Conservation (phyloP, 768 basidiomycete species). For the Naganishia kalamii region DNA sequence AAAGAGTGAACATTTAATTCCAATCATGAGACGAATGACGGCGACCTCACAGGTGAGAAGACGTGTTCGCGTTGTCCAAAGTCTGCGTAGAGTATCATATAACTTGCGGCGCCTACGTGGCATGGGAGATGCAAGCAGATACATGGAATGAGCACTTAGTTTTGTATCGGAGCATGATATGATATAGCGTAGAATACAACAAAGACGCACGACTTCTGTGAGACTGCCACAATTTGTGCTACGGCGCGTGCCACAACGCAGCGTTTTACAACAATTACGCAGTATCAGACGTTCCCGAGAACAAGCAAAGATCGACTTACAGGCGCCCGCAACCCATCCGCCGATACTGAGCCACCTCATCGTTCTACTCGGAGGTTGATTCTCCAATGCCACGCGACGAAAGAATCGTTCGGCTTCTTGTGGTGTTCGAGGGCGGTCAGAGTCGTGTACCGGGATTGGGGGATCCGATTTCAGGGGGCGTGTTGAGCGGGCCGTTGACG, state of each 20-base stretch:
- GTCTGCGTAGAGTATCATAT: slow-evolving; percentile 19
- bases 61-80: slow-evolving; percentile 18
- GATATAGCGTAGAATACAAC: slow-evolving; percentile 12
- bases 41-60: slow-evolving; percentile 17
- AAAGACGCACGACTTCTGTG: not conserved
- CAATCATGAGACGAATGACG: not conserved
- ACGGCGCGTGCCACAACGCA: too few relatives aligned
- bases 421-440: slow-evolving; percentile 1
- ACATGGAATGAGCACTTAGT: not conserved
- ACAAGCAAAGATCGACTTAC: not conserved
- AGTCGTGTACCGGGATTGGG: not conserved
- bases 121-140: not conserved
- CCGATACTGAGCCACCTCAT: slow-evolving; percentile 20
- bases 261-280: not conserved
- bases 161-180: not conserved
- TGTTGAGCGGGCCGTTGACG: not conserved
- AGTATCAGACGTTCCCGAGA: not conserved
- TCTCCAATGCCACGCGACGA: slow-evolving; percentile 10
- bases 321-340: slow-evolving; percentile 16
- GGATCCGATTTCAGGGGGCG: not conserved
- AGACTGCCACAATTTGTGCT: too few relatives aligned
- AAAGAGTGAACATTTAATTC: not conserved
- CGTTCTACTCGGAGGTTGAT: slow-evolving; percentile 1
- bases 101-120: slow-evolving; percentile 6
- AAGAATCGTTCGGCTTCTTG: slow-evolving; percentile 19